Conservation (phyloP, 2,329 filamentous ascomycete genomes). For the Pseudogymnoascus sp. region DNA sequence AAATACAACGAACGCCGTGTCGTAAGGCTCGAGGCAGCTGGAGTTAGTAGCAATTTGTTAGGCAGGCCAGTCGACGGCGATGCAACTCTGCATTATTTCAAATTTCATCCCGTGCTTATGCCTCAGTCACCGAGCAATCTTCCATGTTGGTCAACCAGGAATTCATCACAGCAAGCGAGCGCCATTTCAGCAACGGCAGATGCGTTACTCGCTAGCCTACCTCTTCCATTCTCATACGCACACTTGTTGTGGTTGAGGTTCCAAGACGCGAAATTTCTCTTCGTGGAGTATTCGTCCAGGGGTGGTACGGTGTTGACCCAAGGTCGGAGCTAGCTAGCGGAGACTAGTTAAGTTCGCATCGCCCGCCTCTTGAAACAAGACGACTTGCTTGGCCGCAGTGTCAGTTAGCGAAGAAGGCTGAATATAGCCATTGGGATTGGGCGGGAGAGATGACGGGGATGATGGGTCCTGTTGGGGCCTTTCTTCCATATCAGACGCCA, state of each 20-base stretch:
- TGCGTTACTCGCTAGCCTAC: neutral
- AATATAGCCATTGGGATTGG: constrained; percentile 3
- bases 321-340: neutral
- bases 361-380: constrained; percentile 6
- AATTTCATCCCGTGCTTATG: neutral
- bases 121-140: neutral
- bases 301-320: neutral
- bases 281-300: neutral
- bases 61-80: neutral
- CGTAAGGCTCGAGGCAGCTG: neutral
- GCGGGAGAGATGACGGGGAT: neutral
- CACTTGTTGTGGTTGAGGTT: neutral
- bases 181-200: neutral
- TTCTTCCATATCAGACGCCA: neutral
- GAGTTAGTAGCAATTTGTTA: neutral
- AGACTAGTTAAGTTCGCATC: constrained; percentile 5
- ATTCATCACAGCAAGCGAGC: neutral
- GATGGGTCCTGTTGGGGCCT: neutral
- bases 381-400: neutral
- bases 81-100: neutral
- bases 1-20: neutral
- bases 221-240: neutral
- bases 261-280: constrained; percentile 7
- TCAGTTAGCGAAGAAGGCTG: constrained; percentile 8
- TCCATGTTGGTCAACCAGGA: neutral